These are phyloP conservation scores for Ceratocystis colombiana DNA, from an alignment of 2,329 filamentous ascomycete genomes.

Conservation along the genomic window DNA sequence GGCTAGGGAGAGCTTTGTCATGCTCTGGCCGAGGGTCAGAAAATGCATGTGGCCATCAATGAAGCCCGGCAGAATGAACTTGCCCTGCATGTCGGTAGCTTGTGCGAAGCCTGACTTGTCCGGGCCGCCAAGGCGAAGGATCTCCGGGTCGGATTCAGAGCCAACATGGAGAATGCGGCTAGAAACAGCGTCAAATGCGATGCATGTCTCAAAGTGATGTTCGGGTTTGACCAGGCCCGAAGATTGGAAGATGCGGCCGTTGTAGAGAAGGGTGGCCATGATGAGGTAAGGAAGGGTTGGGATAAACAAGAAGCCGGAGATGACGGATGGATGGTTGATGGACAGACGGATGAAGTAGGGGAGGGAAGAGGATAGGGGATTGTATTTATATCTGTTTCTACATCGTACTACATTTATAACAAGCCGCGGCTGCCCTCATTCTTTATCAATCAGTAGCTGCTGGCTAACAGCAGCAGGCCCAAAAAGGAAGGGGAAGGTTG, in stretches of 20 bases:
- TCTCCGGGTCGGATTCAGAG: constrained; percentile 18
- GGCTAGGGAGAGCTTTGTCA: constrained; percentile 43
- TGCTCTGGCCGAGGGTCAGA: constrained; percentile 43
- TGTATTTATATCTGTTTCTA: too few species aligned
- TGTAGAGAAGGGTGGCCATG: constrained; percentile 27
- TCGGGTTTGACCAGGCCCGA: constrained; percentile 23
- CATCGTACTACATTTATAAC: too few species aligned
- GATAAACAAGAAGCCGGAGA: too few species aligned
- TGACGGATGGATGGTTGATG: too few species aligned
- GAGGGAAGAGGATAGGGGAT: too few species aligned
- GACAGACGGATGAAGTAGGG: too few species aligned
- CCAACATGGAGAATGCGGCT: constrained; percentile 25
- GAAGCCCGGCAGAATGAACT: constrained; percentile 44
- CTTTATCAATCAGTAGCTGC: too few species aligned
- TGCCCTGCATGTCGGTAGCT: constrained; percentile 32
- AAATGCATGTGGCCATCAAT: constrained; percentile 50
- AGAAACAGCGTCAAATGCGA: constrained; percentile 23
- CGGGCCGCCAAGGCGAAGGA: constrained; percentile 17
- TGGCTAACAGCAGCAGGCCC: too few species aligned
- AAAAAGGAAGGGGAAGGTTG: too few species aligned
- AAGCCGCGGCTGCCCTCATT: too few species aligned
- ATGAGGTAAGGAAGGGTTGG: too few species aligned
- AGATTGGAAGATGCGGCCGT: constrained; percentile 27
- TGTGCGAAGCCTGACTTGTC: constrained; percentile 20
- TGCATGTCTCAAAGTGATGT: constrained; percentile 23